Evolutionary conservation across 345 rosid species (phyloP).

Genomic region (Bruguiera gymnorhiza): DNA sequence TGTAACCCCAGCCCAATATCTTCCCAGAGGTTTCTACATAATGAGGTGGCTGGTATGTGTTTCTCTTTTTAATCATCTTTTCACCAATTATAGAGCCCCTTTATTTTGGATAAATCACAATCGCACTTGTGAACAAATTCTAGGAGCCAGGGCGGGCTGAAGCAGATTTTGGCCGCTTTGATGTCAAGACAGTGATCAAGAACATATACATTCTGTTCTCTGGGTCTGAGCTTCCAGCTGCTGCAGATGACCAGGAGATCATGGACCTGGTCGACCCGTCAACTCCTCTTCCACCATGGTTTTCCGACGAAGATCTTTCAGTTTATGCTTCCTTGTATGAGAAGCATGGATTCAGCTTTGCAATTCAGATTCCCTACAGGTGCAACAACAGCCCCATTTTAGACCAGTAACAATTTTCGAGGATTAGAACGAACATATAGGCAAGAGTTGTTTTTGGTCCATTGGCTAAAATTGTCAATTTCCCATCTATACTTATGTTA

Average conservation of each 20-base stretch:
- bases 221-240: constrained; percentile 30
- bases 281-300: constrained; percentile 46
- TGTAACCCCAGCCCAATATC: constrained; percentile 2
- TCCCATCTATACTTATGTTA: no score
- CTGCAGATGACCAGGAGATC: constrained; percentile 41
- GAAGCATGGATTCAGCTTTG: constrained; percentile 42
- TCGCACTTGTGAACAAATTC: not conserved
- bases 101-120: not conserved
- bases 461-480: no score
- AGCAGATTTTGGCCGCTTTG: constrained; percentile 49
- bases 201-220: constrained; percentile 49
- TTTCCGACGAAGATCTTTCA: constrained; percentile 43
- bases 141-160: constrained; percentile 48
- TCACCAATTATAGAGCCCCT: not conserved
- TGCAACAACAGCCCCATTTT: not conserved
- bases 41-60: constrained; percentile 34
- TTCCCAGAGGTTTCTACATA: constrained; percentile 34
- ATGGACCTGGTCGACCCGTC: constrained; percentile 51
- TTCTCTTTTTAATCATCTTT: not conserved
- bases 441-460: no score
- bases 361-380: constrained; percentile 53
- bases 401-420: no score
- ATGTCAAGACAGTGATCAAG: constrained; percentile 40
- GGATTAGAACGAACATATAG: no score
- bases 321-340: constrained; percentile 40